Base-by-base conservation (phyloP, 2,329 filamentous ascomycete species). In the Aspergillus sp. region DNA sequence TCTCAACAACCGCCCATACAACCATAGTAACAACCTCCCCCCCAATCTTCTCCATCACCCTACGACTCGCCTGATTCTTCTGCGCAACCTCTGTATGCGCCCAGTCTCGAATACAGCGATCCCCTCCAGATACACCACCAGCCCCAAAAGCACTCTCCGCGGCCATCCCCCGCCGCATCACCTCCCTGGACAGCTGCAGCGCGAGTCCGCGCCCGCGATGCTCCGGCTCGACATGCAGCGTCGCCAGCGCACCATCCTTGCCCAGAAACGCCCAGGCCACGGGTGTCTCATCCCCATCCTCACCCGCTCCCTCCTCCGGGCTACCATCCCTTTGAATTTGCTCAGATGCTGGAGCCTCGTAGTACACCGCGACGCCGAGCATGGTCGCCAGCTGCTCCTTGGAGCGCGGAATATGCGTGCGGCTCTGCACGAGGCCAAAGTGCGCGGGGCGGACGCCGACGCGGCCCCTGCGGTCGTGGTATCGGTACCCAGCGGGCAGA, bases 41-140 rank as follows among this genome's bases (percentile, higher is more conserved):
- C 2, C 72, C 74, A 52, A 76, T 54, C 60, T 77, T 77, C 64
- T 74, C 70, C 74, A 77, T 76, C 19, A 75, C 73, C 42, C 69
- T 64, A 16, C 64, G 62, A 67, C 74, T 76, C 2, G 69, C 64
- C 34, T 44, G 32, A 57, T 76, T 76, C 31, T 53, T 53, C 45
- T 57, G 51, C 29, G 60, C 63, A 43, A 75, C 73, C 51, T 76
- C 73, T 3, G 71, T 62, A 64, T 74, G 71, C n/a, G 64, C 64
- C 65, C 67, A 74, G 3, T 42, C 40, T 21, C 14, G 11, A 13
- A 19, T 20, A 17, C 10, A 5, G 11, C 16, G 2, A 42, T 21
- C 19, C 1, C 40, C 40, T 10, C 25, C 6, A 29, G 25, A 29
- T 7, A 10, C 25, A 38, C 34, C 34, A 38, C 34, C 14, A 1